phyloP scores from a whole-genome alignment of 345 rosid species.

The Gossypium herbaceum region DNA sequence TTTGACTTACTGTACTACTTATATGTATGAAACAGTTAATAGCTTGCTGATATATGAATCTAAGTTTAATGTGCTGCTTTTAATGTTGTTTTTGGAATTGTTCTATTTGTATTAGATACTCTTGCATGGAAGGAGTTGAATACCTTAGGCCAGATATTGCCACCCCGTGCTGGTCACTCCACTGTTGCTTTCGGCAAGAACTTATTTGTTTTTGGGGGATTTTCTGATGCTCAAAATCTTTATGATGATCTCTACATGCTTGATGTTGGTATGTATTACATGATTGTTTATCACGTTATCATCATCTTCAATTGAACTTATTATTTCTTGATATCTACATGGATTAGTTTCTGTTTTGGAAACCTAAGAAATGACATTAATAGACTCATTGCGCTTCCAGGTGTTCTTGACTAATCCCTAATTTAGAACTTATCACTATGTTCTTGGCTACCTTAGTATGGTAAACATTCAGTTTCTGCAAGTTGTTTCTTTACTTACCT shows the following conservation, averaged over 20 bases:
- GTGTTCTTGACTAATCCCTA: background rate
- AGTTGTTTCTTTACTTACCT: background rate
- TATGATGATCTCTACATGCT: slow-evolving; percentile 82
- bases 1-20: background rate
- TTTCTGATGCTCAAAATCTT: slow-evolving; percentile 86
- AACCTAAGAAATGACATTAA: background rate
- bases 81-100: slow-evolving; percentile 13
- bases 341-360: background rate
- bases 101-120: slow-evolving; percentile 50
- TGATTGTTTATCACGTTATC: slow-evolving; percentile 6
- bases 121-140: slow-evolving; percentile 81
- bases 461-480: background rate
- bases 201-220: slow-evolving; percentile 94
- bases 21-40: background rate
- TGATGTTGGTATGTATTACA: slow-evolving; percentile 67
- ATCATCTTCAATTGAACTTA: background rate
- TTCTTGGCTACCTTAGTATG: background rate
- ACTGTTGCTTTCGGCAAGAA: slow-evolving; percentile 82
- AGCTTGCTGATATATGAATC: slow-evolving; percentile 11
- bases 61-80: slow-evolving; percentile 7
- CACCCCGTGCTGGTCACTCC: slow-evolving; percentile 98
- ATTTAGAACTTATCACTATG: slow-evolving; percentile 2
- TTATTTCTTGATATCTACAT: background rate
- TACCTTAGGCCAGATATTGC: slow-evolving; percentile 66
- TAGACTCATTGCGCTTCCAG: background rate